Evolutionary conservation across 805 yeast genomes (phyloP).

Genomic region (Candida methanosorbosa): DNA sequence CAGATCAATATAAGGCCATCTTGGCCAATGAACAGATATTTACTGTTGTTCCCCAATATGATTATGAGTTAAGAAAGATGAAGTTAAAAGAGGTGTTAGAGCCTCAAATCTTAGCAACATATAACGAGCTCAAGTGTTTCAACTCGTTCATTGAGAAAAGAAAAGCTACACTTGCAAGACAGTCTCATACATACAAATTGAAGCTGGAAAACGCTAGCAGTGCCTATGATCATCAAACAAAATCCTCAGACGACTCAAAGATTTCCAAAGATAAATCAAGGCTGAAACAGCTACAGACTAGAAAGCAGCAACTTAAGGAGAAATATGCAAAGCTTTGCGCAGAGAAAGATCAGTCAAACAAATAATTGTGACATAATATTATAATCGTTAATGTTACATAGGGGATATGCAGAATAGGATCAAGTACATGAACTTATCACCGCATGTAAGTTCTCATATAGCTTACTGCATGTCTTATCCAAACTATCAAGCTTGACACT

Average conservation of each 20-base stretch:
- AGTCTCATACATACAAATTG: conserved; percentile 31
- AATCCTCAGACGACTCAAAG: no score
- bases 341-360: no score
- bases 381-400: conserved; percentile 22
- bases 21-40: conserved; percentile 38
- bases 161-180: conserved; percentile 24
- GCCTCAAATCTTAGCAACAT: conserved; percentile 31
- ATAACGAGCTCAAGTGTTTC: conserved; percentile 24
- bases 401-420: no score
- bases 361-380: conserved; percentile 28
- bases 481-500: conserved; percentile 56
- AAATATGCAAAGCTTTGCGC: background rate
- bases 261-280: no score
- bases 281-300: no score
- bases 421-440: background rate
- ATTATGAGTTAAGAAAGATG: conserved; percentile 31
- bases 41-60: conserved; percentile 42
- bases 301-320: background rate
- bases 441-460: conserved; percentile 14
- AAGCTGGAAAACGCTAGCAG: conserved; percentile 22
- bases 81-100: conserved; percentile 27
- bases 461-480: conserved; percentile 37
- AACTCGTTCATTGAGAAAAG: conserved; percentile 25
- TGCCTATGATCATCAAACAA: no score
- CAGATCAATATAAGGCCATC: conserved; percentile 28